phyloP scores from a whole-genome alignment of 345 rosid species.

The Physaria fendleri region DNA sequence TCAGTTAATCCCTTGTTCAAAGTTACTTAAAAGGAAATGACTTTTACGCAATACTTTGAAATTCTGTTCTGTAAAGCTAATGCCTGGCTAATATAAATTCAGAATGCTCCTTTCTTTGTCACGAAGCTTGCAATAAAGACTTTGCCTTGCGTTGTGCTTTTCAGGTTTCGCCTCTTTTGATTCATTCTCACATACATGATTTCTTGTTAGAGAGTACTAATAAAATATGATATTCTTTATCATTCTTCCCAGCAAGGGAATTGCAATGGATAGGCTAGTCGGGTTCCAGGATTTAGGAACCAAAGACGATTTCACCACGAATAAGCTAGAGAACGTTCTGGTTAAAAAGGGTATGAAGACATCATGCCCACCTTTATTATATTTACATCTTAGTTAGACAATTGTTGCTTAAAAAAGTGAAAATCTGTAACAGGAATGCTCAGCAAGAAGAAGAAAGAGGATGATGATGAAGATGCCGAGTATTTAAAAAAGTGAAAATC shows the following conservation, averaged over 20 bases:
- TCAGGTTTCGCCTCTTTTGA: conserved; percentile 48
- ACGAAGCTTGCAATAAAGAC: conserved; percentile 81
- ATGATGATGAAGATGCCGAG: conserved; percentile 49
- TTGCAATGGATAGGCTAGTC: conserved; percentile 64
- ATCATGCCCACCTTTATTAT: not conserved
- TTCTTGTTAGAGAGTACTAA: not conserved
- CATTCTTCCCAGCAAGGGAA: conserved; percentile 56
- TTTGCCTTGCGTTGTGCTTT: conserved; percentile 77
- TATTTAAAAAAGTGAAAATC: conserved; percentile 17
- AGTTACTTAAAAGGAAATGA: not conserved
- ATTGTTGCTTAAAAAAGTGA: not conserved
- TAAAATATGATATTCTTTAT: not conserved
- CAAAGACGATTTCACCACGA: conserved; percentile 72
- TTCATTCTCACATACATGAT: conserved; percentile 7
- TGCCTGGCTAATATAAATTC: conserved; percentile 30
- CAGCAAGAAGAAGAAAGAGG: conserved; percentile 52
- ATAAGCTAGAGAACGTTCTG: conserved; percentile 48
- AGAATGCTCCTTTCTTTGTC: conserved; percentile 94
- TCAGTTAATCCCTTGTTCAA: conserved; percentile 24
- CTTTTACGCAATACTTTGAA: not conserved
- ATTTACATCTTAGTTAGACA: not conserved
- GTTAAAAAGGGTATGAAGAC: conserved; percentile 53
- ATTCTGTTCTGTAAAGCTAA: conserved; percentile 8
- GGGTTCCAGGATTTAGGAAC: conserved; percentile 87
- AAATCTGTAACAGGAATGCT: conserved; percentile 49